These are phyloP conservation scores for Zhuliangozyma blackwelliae DNA, from an alignment of 1,139 yeast species.

Conservation along the genomic window DNA sequence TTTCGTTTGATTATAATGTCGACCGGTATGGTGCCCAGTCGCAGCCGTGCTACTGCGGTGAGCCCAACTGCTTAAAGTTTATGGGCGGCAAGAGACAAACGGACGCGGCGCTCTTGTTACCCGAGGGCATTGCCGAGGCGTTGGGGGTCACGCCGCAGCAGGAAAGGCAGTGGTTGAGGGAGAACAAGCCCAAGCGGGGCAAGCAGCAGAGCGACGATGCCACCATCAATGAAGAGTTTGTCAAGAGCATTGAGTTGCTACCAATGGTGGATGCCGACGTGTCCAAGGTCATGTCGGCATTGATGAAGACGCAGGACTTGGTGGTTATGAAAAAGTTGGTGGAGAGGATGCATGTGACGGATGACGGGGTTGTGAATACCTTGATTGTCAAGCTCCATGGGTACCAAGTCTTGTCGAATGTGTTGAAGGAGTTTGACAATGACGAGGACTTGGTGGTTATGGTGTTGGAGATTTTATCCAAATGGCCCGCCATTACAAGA, in stretches of 20 bases:
- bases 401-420: slow-evolving; percentile 67
- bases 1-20: slow-evolving; percentile 93
- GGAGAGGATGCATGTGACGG: slow-evolving; percentile 58
- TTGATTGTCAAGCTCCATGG: slow-evolving; percentile 81
- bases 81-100: slow-evolving; percentile 98
- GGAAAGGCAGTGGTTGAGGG: slow-evolving; percentile 63
- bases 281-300: slow-evolving; percentile 74
- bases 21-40: slow-evolving; percentile 95
- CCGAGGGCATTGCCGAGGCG: slow-evolving; percentile 82
- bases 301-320: slow-evolving; percentile 74
- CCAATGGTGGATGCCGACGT: slow-evolving; percentile 60
- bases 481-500: slow-evolving; percentile 80
- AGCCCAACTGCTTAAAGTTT: slow-evolving; percentile 83
- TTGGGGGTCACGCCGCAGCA: slow-evolving; percentile 66
- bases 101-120: slow-evolving; percentile 77
- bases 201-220: slow-evolving; percentile 55
- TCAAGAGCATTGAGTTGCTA: slow-evolving; percentile 51
- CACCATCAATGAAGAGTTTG: slow-evolving; percentile 60
- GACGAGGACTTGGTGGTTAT: slow-evolving; percentile 38
- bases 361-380: slow-evolving; percentile 50
- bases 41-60: slow-evolving; percentile 94
- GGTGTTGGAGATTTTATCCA: slow-evolving; percentile 54
- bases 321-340: slow-evolving; percentile 63
- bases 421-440: slow-evolving; percentile 39
- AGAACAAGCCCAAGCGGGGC: slow-evolving; percentile 44